phyloP scores from a whole-genome alignment of 2,329 filamentous ascomycete species.

The Claviceps cyperi region DNA sequence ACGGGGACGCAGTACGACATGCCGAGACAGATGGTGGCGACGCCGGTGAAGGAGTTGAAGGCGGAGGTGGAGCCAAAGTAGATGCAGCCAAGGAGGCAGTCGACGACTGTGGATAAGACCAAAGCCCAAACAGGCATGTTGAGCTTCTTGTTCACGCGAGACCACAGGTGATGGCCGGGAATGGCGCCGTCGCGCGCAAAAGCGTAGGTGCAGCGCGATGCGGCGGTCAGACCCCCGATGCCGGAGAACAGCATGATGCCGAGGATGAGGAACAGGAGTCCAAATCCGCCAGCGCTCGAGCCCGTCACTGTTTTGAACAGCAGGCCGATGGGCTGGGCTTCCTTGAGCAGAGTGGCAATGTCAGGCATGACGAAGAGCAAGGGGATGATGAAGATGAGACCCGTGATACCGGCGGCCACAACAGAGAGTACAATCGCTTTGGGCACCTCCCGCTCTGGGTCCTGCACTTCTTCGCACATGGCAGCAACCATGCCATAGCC shows the following conservation, averaged over 20 bases:
- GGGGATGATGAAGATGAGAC: constrained; percentile 51
- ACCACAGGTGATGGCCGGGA: constrained; percentile 53
- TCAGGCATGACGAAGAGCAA: constrained; percentile 64
- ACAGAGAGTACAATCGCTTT: constrained; percentile 55
- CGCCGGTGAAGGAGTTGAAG: constrained; percentile 68
- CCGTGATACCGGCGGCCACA: constrained; percentile 48
- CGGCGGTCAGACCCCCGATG: constrained; percentile 58
- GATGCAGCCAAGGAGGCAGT: constrained; percentile 60
- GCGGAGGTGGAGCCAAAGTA: constrained; percentile 67
- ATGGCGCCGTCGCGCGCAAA: constrained; percentile 65
- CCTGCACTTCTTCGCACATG: constrained; percentile 48
- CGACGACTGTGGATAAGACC: constrained; percentile 50
- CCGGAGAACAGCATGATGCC: constrained; percentile 68
- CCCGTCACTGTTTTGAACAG: constrained; percentile 66
- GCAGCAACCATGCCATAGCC: constrained; percentile 39
- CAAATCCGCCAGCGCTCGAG: constrained; percentile 58
- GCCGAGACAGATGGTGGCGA: constrained; percentile 65
- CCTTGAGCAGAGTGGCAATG: constrained; percentile 45
- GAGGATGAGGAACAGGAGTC: constrained; percentile 59
- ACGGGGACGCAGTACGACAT: constrained; percentile 66
- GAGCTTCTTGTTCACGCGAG: constrained; percentile 46
- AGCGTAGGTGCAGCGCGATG: constrained; percentile 60
- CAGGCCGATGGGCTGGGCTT: constrained; percentile 60
- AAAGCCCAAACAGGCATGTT: constrained; percentile 59
- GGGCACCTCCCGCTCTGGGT: constrained; percentile 46